Percentiles rank a stretch among this genome's conserved stretches.
Conservation (phyloP, 1,284 basidiomycete species). For the Sporisorium graminicola region DNA sequence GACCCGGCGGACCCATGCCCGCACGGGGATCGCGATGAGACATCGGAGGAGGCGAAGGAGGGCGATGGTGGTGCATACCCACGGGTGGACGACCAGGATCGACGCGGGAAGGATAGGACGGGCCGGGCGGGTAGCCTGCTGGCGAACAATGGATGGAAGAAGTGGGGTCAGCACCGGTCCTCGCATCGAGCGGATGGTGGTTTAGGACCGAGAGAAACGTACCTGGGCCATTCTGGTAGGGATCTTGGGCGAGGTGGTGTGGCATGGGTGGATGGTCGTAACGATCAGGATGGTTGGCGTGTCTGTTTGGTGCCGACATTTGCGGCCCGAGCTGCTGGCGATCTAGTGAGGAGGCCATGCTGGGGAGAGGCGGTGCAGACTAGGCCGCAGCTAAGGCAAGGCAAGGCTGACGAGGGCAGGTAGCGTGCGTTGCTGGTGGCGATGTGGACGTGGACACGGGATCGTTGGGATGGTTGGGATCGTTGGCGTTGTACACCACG, state of each 20-base stretch:
- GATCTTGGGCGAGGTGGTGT: constrained; percentile 46
- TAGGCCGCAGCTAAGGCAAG: constrained; percentile 1
- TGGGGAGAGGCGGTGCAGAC: constrained; percentile 5
- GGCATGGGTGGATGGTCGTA: constrained; percentile 54
- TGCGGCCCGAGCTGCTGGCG: constrained; percentile 47
- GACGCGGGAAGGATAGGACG: constrained; percentile 36
- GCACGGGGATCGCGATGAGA: constrained; percentile 45
- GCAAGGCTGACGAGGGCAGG: not conserved
- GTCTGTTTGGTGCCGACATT: constrained; percentile 40
- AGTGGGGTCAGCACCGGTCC: not conserved
- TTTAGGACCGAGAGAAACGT: constrained; percentile 8
- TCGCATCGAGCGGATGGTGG: not conserved
- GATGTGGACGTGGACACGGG: not conserved
- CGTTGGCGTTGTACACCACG: not conserved
- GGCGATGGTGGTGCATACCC: constrained; percentile 47
- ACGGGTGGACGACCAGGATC: constrained; percentile 38
- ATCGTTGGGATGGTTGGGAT: not conserved
- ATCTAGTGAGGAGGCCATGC: constrained; percentile 51
- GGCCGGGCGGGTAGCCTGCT: constrained; percentile 41
- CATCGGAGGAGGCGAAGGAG: constrained; percentile 44
- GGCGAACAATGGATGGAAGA: not conserved
- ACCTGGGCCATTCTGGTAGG: constrained; percentile 48
- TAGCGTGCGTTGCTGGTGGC: too few species aligned
- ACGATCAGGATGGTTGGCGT: constrained; percentile 39
- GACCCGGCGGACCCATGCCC: constrained; percentile 36